phyloP scores from a whole-genome alignment of 345 rosid genomes.

The Aquilaria malaccensis region DNA sequence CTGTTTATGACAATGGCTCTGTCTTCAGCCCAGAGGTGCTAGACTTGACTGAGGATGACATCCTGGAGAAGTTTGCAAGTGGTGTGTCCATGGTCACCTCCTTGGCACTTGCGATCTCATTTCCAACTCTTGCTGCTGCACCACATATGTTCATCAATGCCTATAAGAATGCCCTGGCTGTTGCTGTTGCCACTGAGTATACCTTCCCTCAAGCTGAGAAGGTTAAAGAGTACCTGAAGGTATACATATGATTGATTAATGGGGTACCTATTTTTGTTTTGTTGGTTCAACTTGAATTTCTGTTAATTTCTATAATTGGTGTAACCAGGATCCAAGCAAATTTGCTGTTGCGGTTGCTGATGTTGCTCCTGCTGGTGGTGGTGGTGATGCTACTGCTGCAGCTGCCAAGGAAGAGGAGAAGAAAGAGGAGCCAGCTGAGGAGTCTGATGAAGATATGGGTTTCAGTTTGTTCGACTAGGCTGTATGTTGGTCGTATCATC shows the following conservation, averaged over 20 bases:
- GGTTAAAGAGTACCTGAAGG: conserved; percentile 85
- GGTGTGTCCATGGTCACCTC: conserved; percentile 75
- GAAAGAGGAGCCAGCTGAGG: conserved; percentile 71
- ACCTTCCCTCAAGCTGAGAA: conserved; percentile 72
- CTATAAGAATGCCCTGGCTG: conserved; percentile 69
- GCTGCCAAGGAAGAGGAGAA: conserved; percentile 56
- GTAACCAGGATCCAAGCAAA: conserved; percentile 70
- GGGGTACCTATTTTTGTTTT: background rate
- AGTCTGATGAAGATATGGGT: conserved; percentile 94
- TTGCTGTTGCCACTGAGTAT: conserved; percentile 71
- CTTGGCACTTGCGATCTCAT: conserved; percentile 66
- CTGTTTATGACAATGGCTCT: conserved; percentile 79
- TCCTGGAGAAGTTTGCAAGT: conserved; percentile 61
- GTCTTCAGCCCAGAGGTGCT: conserved; percentile 91
- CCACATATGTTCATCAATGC: conserved; percentile 91
- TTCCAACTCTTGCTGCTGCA: conserved; percentile 83
- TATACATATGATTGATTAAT: conserved; percentile 5
- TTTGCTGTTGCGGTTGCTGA: conserved; percentile 50
- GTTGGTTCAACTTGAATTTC: background rate
- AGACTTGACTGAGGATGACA: conserved; percentile 75
- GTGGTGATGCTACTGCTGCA: conserved; percentile 24
- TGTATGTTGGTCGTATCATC: background rate
- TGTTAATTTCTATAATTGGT: background rate
- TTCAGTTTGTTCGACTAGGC: conserved; percentile 65
- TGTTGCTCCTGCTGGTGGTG: conserved; percentile 21